Conservation (phyloP, 805 yeast species). For the Hanseniaspora valbyensis region DNA sequence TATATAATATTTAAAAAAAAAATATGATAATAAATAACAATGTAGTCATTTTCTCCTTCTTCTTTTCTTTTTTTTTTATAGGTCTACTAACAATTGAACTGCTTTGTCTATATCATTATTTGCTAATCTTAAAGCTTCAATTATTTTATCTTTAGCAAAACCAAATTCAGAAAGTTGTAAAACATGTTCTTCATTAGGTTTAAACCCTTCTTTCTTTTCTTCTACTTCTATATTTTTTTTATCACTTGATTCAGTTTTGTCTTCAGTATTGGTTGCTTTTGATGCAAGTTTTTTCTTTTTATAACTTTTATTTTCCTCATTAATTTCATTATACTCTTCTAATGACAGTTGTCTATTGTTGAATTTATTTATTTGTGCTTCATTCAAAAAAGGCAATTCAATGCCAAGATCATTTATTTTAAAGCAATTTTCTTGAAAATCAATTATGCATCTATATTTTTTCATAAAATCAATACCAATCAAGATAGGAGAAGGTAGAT, state of each 20-base stretch:
- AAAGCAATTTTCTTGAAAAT: slow-evolving; percentile 53
- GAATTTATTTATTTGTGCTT: slow-evolving; percentile 50
- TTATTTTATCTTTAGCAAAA: slow-evolving; percentile 25
- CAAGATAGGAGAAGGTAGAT: slow-evolving; percentile 45
- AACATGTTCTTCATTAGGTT: slow-evolving; percentile 10
- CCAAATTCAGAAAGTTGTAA: slow-evolving; percentile 26
- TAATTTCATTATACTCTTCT: slow-evolving; percentile 18
- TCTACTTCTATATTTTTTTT: neutral
- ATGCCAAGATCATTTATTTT: slow-evolving; percentile 49
- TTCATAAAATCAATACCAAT: slow-evolving; percentile 87
- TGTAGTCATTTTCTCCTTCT: neutral
- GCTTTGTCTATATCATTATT: slow-evolving; percentile 14
- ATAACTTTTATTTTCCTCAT: neutral
- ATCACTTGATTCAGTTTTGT: too few relatives aligned
- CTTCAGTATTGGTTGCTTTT: neutral
- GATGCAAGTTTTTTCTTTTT: neutral
- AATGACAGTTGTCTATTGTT: slow-evolving; percentile 19
- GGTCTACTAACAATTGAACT: slow-evolving; percentile 2
- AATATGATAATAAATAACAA: neutral
- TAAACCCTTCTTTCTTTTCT: neutral
- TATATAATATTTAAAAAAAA: neutral
- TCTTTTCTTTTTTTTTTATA: neutral
- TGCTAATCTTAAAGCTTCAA: slow-evolving; percentile 7
- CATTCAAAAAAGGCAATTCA: slow-evolving; percentile 61
- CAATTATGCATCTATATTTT: slow-evolving; percentile 75